Conservation (phyloP, 805 yeast genomes). For the Barnettozyma salicaria region DNA sequence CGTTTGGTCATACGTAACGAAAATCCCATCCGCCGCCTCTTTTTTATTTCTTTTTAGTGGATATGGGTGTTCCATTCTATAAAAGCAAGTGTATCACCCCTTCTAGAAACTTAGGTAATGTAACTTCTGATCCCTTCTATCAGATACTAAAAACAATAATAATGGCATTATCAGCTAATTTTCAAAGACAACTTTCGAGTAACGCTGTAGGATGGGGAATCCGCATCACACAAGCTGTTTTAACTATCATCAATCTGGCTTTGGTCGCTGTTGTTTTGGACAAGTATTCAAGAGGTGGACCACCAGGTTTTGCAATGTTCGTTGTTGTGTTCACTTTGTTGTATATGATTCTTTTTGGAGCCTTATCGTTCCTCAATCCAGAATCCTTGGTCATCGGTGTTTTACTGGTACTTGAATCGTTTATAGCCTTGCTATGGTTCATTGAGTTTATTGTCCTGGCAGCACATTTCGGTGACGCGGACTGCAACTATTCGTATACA, state of each 20-base stretch:
- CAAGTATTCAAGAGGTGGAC: constrained; percentile 8
- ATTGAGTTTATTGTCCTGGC: constrained; percentile 19
- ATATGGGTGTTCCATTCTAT: too few relatives aligned
- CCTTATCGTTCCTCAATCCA: constrained; percentile 7
- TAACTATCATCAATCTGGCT: constrained; percentile 14
- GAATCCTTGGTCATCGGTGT: constrained; percentile 14
- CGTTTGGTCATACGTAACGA: too few relatives aligned
- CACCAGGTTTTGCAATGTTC: constrained; percentile 14
- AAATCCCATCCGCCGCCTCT: too few relatives aligned
- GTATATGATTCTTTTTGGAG: constrained; percentile 6
- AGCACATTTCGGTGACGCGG: constrained; percentile 12
- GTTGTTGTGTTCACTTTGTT: constrained; percentile 11
- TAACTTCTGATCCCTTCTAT: too few relatives aligned
- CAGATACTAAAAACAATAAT: too few relatives aligned
- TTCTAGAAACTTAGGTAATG: too few relatives aligned
- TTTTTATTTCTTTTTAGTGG: too few relatives aligned
- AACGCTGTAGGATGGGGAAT: constrained; percentile 8
- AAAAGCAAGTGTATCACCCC: too few relatives aligned
- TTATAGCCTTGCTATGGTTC: constrained; percentile 16
- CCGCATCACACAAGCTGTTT: constrained; percentile 13
- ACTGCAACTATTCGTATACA: constrained; percentile 6
- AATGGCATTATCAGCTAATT: constrained; percentile 2
- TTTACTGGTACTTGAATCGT: constrained; percentile 10
- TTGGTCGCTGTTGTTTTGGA: constrained; percentile 11
- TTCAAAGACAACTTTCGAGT: background rate